A percentile compares a stretch with the other conserved stretches of the same genome.
Evolutionary conservation across 2,329 filamentous ascomycete species (phyloP).

Genomic region (Ascochyta rabiei): DNA sequence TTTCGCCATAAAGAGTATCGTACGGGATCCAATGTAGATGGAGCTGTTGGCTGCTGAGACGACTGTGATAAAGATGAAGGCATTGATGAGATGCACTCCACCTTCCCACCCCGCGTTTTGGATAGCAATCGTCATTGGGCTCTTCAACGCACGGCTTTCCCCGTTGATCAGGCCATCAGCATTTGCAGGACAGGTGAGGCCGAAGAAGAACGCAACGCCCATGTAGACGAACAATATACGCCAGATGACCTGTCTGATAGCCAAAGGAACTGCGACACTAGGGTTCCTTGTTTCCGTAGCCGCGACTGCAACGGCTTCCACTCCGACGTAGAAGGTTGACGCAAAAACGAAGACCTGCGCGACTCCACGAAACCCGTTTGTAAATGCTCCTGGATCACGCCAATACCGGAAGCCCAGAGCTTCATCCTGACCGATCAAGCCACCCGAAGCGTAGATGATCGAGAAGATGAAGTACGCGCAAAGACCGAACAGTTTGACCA

Average conservation of each 20-base stretch:
- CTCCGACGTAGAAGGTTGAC: slow-evolving; percentile 50
- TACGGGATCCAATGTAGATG: slow-evolving; percentile 78
- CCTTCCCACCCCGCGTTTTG: slow-evolving; percentile 75
- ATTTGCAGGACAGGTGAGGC: slow-evolving; percentile 73
- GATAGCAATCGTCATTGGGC: slow-evolving; percentile 55
- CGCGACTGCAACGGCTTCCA: slow-evolving; percentile 46
- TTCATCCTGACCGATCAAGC: slow-evolving; percentile 39
- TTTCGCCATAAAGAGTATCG: slow-evolving; percentile 76
- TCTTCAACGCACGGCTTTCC: slow-evolving; percentile 67
- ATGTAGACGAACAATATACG: slow-evolving; percentile 54
- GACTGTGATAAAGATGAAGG: slow-evolving; percentile 67
- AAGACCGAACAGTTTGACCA: slow-evolving; percentile 48
- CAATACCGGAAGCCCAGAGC: slow-evolving; percentile 47
- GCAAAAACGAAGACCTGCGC: slow-evolving; percentile 53
- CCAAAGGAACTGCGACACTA: slow-evolving; percentile 52
- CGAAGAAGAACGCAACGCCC: slow-evolving; percentile 52
- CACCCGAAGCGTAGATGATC: slow-evolving; percentile 47
- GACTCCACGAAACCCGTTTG: slow-evolving; percentile 50
- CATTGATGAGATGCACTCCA: slow-evolving; percentile 78
- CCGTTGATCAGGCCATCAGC: slow-evolving; percentile 67
- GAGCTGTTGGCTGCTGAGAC: slow-evolving; percentile 67
- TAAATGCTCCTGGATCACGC: slow-evolving; percentile 49
- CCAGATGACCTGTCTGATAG: slow-evolving; percentile 55
- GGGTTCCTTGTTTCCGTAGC: slow-evolving; percentile 51
- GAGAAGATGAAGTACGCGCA: slow-evolving; percentile 50